Evolutionary conservation across 2,329 filamentous ascomycete genomes (phyloP).

Genomic region (Metarhizium album): DNA sequence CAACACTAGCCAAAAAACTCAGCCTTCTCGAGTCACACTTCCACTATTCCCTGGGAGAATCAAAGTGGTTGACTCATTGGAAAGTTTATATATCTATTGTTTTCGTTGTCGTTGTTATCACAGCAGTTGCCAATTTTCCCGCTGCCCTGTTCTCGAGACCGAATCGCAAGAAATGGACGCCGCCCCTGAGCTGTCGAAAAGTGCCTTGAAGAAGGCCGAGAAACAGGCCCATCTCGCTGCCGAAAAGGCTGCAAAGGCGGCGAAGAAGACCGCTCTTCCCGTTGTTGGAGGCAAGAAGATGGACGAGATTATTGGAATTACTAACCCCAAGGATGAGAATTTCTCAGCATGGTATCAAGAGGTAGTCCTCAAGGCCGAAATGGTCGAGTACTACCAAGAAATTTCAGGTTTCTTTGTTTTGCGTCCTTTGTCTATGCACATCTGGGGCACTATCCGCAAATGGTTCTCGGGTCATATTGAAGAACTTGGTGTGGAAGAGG

Average conservation of each 20-base stretch:
- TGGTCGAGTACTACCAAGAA: constrained; percentile 92
- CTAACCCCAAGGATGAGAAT: constrained; percentile 72
- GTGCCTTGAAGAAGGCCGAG: constrained; percentile 54
- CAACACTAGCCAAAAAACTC: not conserved
- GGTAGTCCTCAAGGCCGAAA: constrained; percentile 89
- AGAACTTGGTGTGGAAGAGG: constrained; percentile 85
- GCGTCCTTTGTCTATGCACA: constrained; percentile 58
- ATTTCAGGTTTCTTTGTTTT: constrained; percentile 96
- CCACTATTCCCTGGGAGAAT: not conserved
- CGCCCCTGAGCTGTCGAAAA: constrained; percentile 40
- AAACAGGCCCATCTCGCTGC: constrained; percentile 51
- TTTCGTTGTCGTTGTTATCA: not conserved
- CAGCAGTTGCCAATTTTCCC: not conserved
- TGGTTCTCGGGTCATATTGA: constrained; percentile 71
- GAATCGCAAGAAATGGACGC: constrained; percentile 17
- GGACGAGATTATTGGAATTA: constrained; percentile 75
- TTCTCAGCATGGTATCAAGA: constrained; percentile 97
- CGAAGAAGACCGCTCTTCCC: constrained; percentile 40
- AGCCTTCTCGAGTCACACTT: not conserved
- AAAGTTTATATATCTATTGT: not conserved
- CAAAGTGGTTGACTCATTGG: not conserved
- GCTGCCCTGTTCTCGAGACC: not conserved
- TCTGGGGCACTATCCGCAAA: constrained; percentile 55
- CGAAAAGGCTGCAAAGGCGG: constrained; percentile 51
- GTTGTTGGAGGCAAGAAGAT: constrained; percentile 49